Percentiles rank a stretch among this genome's conserved stretches.
These are phyloP conservation scores for Lantana camara DNA, from an alignment of 257 asterid species.

Conservation along the genomic window DNA sequence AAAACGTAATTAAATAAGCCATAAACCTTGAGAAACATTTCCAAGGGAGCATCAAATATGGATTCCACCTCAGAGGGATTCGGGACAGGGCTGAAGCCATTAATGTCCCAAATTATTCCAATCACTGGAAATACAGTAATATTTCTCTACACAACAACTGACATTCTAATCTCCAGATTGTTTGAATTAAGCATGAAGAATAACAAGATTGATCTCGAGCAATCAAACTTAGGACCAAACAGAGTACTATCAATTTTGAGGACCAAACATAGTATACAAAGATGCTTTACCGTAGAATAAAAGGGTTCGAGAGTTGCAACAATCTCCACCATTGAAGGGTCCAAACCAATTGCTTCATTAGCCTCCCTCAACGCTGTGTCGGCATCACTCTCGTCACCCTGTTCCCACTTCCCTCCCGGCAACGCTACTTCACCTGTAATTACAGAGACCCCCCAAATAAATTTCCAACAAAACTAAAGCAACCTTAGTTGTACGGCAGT, in stretches of 20 bases:
- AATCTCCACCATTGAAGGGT: slow-evolving; percentile 64
- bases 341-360: slow-evolving; percentile 88
- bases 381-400: slow-evolving; percentile 50
- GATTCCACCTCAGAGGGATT: slow-evolving; percentile 66
- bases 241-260: neutral
- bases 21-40: slow-evolving; percentile 81
- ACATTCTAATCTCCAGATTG: too few species aligned
- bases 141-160: slow-evolving; percentile 38
- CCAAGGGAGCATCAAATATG: slow-evolving; percentile 65
- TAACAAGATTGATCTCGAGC: too few species aligned
- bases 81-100: slow-evolving; percentile 38
- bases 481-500: neutral
- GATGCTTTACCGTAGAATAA: slow-evolving; percentile 47
- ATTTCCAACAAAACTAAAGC: neutral
- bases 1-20: too few species aligned
- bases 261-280: neutral
- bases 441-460: too few species aligned
- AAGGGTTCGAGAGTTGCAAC: slow-evolving; percentile 64
- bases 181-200: too few species aligned
- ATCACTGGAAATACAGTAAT: slow-evolving; percentile 66
- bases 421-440: slow-evolving; percentile 81
- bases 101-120: slow-evolving; percentile 50
- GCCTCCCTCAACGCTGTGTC: slow-evolving; percentile 90
- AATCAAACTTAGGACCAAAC: too few species aligned
- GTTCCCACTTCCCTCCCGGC: slow-evolving; percentile 89